Evolutionary conservation across 352 stramenopile species (phyloP).

Genomic region (Hyaloperonospora brassicae): DNA sequence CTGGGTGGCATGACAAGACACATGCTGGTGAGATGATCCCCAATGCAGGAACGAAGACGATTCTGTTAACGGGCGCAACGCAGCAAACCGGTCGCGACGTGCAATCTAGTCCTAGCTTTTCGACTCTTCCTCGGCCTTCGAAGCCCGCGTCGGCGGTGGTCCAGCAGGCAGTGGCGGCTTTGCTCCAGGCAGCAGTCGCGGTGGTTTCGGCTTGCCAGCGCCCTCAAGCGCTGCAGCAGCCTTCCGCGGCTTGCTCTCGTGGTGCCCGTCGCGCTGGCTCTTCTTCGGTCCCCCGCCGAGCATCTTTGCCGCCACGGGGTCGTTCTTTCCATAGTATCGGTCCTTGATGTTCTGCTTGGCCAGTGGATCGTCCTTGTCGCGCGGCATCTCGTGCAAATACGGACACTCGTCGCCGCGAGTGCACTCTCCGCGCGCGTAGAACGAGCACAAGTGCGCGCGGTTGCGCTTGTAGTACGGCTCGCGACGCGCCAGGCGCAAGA

Average conservation of each 20-base stretch:
- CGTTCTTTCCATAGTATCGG: conserved; percentile 91
- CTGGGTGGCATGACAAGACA: not conserved
- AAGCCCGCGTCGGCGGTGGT: conserved; percentile 29
- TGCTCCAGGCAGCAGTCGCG: conserved; percentile 39
- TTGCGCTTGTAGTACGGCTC: conserved; percentile 91
- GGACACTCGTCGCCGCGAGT: conserved; percentile 88
- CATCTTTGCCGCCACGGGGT: conserved; percentile 90
- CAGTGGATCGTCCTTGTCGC: conserved; percentile 87
- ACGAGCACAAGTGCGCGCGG: conserved; percentile 89
- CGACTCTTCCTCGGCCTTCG: conserved; percentile 19
- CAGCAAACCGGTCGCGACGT: not conserved
- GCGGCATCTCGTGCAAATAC: conserved; percentile 93
- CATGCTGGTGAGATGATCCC: too few species aligned
- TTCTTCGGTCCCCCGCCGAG: conserved; percentile 35
- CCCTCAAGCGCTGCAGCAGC: conserved; percentile 15
- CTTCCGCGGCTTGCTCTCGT: conserved; percentile 16
- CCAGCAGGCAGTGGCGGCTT: conserved; percentile 60
- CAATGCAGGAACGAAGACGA: too few species aligned
- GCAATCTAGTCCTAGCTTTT: conserved; percentile 21
- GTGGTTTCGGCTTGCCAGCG: conserved; percentile 44
- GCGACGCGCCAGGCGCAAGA: conserved; percentile 77
- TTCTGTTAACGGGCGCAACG: not conserved
- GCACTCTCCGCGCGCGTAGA: conserved; percentile 92
- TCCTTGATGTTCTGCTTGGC: conserved; percentile 95
- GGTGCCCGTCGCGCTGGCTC: conserved; percentile 19